A percentile compares a stretch with the other conserved stretches of the same genome.
Evolutionary conservation across 345 rosid genomes (phyloP).

Genomic region (Pistacia integerrima): DNA sequence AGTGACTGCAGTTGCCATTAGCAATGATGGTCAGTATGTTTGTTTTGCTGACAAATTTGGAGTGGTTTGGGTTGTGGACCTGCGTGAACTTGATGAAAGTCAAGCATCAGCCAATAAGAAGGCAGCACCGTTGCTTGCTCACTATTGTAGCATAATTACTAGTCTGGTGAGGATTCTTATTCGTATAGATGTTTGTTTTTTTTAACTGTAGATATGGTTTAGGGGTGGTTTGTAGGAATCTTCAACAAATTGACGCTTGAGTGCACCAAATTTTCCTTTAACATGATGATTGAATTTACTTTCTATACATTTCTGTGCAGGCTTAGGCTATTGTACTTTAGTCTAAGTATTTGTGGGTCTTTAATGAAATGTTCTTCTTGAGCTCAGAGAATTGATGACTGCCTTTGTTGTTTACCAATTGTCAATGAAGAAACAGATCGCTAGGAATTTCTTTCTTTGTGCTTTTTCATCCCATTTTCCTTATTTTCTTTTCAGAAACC

Average conservation of each 20-base stretch:
- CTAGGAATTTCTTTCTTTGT: neutral
- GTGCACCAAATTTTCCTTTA: neutral
- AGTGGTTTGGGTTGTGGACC: constrained; percentile 84
- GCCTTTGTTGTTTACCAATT: neutral
- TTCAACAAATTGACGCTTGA: neutral
- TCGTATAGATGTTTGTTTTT: neutral
- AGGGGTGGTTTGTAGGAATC: neutral
- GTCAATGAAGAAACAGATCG: neutral
- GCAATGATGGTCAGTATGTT: constrained; percentile 59
- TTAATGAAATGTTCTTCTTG: neutral
- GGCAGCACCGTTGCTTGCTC: constrained; percentile 76
- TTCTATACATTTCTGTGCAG: neutral
- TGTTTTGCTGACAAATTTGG: constrained; percentile 97
- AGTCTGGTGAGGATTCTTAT: constrained; percentile 54
- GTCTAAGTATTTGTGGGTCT: neutral
- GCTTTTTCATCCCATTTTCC: neutral
- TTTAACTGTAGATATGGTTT: neutral
- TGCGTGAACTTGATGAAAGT: constrained; percentile 45
- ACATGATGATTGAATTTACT: neutral
- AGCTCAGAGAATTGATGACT: neutral
- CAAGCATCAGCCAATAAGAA: constrained; percentile 43
- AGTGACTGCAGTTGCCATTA: constrained; percentile 81
- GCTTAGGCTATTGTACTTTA: neutral
- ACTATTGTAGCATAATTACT: constrained; percentile 96
- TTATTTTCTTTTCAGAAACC: neutral